phyloP scores from a whole-genome alignment of 306 rosid species.

The Pyrus pyrifolia region DNA sequence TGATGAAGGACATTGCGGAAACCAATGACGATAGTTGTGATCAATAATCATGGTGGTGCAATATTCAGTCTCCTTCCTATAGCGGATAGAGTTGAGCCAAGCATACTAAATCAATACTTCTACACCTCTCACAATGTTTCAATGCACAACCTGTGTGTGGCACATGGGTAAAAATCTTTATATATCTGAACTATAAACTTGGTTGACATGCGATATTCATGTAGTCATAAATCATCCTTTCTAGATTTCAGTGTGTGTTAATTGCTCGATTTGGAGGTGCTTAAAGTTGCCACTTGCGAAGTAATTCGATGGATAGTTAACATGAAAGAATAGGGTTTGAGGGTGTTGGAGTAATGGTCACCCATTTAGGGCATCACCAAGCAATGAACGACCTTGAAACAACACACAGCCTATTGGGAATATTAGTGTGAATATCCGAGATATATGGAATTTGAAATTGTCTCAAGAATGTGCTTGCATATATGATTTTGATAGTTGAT shows the following conservation, averaged over 20 bases:
- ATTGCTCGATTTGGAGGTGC: background rate
- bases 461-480: background rate
- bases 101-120: conserved; percentile 58
- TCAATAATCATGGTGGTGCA: conserved; percentile 93
- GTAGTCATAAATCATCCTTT: background rate
- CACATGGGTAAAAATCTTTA: conserved; percentile 64
- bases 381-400: background rate
- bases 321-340: background rate
- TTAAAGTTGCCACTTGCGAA: background rate
- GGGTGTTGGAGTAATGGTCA: background rate
- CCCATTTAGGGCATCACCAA: background rate
- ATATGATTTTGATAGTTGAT: background rate
- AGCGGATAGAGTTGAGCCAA: conserved; percentile 56
- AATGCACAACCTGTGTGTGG: conserved; percentile 55
- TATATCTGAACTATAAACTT: background rate
- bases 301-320: background rate
- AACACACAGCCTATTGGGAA: background rate
- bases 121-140: conserved; percentile 76
- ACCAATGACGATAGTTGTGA: conserved; percentile 76
- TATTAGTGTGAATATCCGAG: background rate
- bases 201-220: background rate
- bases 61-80: conserved; percentile 86
- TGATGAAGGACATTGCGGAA: conserved; percentile 63
- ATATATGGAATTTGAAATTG: background rate
- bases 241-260: background rate